Percentiles rank a stretch among this genome's conserved stretches.
Evolutionary conservation across 2,329 filamentous ascomycete species (phyloP).

Genomic region (Aureobasidium sp.): DNA sequence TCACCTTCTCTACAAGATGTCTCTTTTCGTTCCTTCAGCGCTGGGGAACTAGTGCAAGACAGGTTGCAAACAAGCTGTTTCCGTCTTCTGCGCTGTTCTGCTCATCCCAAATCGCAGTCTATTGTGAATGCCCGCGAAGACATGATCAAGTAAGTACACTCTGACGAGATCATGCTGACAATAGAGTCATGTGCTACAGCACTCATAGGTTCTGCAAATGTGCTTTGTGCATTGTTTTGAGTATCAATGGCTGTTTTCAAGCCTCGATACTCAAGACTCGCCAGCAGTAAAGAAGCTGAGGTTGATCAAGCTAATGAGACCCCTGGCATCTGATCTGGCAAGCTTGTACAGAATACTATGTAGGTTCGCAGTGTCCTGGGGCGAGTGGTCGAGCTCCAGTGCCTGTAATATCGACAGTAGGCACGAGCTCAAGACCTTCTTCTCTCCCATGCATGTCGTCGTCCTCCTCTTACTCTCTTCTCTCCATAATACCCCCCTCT

Average conservation of each 20-base stretch:
- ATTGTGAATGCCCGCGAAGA: background rate
- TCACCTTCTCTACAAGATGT: background rate
- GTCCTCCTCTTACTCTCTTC: background rate
- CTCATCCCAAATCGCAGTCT: background rate
- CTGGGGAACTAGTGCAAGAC: too few species aligned
- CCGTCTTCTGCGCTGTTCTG: background rate
- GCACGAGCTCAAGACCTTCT: conserved; percentile 8
- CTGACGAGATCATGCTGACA: background rate
- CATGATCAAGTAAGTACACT: background rate
- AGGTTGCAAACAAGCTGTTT: background rate
- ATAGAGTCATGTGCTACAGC: background rate
- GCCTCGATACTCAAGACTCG: background rate
- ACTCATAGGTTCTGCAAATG: background rate
- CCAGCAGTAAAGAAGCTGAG: background rate
- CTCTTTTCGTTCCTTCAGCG: too few species aligned
- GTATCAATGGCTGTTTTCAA: background rate
- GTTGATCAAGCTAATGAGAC: conserved; percentile 15
- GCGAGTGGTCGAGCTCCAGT: conserved; percentile 6
- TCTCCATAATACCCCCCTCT: background rate
- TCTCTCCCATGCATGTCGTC: background rate
- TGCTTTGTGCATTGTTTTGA: background rate
- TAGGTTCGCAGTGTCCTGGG: background rate
- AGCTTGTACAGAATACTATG: background rate
- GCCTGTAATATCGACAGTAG: background rate
- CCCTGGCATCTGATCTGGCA: background rate